Conservation (phyloP, 78 protist species). For the Polysphondylium violaceum region DNA sequence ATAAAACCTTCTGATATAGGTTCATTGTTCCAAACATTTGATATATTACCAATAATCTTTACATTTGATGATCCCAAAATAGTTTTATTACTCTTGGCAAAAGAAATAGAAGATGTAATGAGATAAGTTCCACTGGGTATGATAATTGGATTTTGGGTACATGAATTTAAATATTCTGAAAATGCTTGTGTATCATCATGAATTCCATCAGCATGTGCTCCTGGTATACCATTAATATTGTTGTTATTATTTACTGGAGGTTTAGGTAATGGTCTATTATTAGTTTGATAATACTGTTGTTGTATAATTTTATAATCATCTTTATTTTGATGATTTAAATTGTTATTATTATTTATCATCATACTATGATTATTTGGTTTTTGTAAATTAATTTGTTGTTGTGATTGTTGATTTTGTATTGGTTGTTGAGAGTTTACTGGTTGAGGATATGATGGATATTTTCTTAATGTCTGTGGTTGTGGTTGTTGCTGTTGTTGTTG, state of each 20-base stretch:
- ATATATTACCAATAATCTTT: constrained; percentile 28
- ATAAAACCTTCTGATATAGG: constrained; percentile 25
- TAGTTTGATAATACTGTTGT: background rate
- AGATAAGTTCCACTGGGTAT: constrained; percentile 77
- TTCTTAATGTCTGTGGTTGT: background rate
- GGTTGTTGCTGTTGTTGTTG: constrained; percentile 7
- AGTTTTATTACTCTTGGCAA: constrained; percentile 17
- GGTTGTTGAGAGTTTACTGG: background rate
- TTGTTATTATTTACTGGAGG: background rate
- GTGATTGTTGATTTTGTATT: background rate
- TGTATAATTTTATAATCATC: constrained; percentile 1
- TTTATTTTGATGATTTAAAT: no score
- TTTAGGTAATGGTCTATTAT: background rate
- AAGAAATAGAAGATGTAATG: background rate
- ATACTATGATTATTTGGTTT: background rate
- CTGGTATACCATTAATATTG: constrained; percentile 27
- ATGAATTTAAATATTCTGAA: constrained; percentile 11
- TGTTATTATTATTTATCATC: no score
- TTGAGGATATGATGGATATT: background rate
- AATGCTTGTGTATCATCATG: constrained; percentile 63
- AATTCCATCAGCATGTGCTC: constrained; percentile 77
- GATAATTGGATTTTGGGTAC: background rate
- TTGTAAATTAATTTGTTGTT: background rate
- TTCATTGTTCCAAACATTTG: background rate
- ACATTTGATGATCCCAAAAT: constrained; percentile 20